Evolutionary conservation across 805 yeast species (phyloP), one percentile per base, ranked within the genome.

Genomic region (Pichia cabralensis): DNA sequence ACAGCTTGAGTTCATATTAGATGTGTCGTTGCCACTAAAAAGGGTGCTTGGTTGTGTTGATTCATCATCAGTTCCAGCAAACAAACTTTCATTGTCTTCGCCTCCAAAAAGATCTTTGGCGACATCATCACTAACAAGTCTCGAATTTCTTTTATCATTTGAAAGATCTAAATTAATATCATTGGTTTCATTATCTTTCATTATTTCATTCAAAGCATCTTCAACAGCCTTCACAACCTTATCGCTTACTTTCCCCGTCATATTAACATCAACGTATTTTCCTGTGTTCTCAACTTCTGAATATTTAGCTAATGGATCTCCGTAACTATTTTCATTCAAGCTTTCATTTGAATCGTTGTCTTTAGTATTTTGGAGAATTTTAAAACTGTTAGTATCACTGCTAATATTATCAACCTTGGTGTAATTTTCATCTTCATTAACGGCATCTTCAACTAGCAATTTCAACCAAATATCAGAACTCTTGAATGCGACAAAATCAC

Each of bases 171-270:
- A 20, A 9, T 8, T 28, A 15, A 28, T 7, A 34, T 39, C 13
- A 10, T 29, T 6, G 3, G 42, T 36, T 24, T 48, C 49, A 19
- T 47, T 56, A 24, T 55, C 55, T 18, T 49, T 59, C 67, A 71
- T 70, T 22, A 79, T 76, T 41, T 76, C 73, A 19, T 67, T 69
- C 36, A 80, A 65, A 3, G 82, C 85, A 49, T 71, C 75, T 47
- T 77, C 82, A 14, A 79, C 80, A 0, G 84, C 83, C 34, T 63
- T 61, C 5, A 76, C 53, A 1, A 71, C 77, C 13, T 54, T 61
- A 4, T 65, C 64, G 32, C 69, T 64, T 4, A 67, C 62, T 24
- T 44, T 50, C 7, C 44, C 42, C 4, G 56, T 52, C 25, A 53
- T 55, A 24, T 44, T 45, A 8, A 59, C 62, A 15, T 60, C 56